Conservation (phyloP, 2,329 filamentous ascomycete species). For the Knufia fluminis region DNA sequence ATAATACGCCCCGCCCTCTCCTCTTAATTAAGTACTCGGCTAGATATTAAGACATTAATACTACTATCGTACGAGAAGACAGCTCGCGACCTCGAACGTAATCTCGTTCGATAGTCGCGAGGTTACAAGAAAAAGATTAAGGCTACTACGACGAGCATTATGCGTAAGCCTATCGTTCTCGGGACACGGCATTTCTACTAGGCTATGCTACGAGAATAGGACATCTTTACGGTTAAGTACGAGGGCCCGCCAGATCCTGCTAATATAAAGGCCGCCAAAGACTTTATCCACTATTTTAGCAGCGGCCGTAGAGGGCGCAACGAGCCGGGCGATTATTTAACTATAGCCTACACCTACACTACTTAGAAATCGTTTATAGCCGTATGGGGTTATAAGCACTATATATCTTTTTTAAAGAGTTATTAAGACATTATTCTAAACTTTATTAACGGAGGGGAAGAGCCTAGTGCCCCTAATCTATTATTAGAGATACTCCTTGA, state of each 20-base stretch:
- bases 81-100: slow-evolving; percentile 5
- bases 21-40: too few relatives aligned
- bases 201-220: slow-evolving; percentile 6
- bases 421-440: not conserved
- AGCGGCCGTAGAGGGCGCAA: slow-evolving; percentile 7
- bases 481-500: not conserved
- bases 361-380: not conserved
- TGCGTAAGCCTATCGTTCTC: not conserved
- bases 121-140: not conserved
- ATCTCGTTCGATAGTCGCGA: slow-evolving; percentile 2
- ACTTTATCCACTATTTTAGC: slow-evolving; percentile 8
- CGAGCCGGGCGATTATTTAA: slow-evolving; percentile 8
- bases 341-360: not conserved
- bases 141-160: not conserved
- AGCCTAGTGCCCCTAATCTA: not conserved
- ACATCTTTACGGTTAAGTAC: slow-evolving; percentile 1
- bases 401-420: not conserved
- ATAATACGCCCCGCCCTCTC: too few relatives aligned
- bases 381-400: not conserved
- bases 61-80: not conserved
- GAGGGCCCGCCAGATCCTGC: slow-evolving; percentile 1
- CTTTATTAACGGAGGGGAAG: not conserved
- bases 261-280: slow-evolving; percentile 9
- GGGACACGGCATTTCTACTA: slow-evolving; percentile 1
- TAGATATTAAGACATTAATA: too few relatives aligned